phyloP scores from a whole-genome alignment of 768 basidiomycete genomes.

The Crassisporium funariophilum region DNA sequence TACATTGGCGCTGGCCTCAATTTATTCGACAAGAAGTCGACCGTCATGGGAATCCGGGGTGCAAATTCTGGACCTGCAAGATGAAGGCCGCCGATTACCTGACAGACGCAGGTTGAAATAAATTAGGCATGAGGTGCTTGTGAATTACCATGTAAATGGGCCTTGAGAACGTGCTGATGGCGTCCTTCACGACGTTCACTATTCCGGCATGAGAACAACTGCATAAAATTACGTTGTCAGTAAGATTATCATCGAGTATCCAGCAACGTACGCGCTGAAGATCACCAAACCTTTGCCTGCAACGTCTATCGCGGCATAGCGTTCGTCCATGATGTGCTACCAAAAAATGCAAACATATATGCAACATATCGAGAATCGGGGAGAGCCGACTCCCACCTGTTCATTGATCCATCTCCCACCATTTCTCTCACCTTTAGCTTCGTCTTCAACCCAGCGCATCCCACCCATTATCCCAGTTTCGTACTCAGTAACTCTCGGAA shows the following conservation, averaged over 20 bases:
- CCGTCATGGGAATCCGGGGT: constrained; percentile 66
- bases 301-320: constrained; percentile 77
- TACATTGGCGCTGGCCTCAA: constrained; percentile 67
- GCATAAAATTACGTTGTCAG: neutral
- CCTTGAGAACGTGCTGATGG: constrained; percentile 57
- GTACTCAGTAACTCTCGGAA: constrained; percentile 67
- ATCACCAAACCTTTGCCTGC: constrained; percentile 80
- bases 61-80: constrained; percentile 72
- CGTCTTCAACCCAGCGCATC: constrained; percentile 56
- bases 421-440: constrained; percentile 11
- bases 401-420: constrained; percentile 50
- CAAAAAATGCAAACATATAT: no score
- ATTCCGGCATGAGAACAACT: constrained; percentile 77
- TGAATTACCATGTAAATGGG: constrained; percentile 72
- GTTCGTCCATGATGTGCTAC: constrained; percentile 81
- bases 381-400: no score
- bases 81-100: constrained; percentile 84
- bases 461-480: constrained; percentile 72
- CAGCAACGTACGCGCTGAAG: constrained; percentile 87
- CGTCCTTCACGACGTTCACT: constrained; percentile 79
- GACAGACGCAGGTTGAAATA: neutral
- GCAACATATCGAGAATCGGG: no score
- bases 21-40: constrained; percentile 65
- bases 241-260: no score
- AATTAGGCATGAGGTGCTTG: neutral